Percentiles rank a stretch among this genome's conserved stretches.
Conservation (phyloP, 192 early-diverging fungal genomes). For the Cetraspora pellucida region DNA sequence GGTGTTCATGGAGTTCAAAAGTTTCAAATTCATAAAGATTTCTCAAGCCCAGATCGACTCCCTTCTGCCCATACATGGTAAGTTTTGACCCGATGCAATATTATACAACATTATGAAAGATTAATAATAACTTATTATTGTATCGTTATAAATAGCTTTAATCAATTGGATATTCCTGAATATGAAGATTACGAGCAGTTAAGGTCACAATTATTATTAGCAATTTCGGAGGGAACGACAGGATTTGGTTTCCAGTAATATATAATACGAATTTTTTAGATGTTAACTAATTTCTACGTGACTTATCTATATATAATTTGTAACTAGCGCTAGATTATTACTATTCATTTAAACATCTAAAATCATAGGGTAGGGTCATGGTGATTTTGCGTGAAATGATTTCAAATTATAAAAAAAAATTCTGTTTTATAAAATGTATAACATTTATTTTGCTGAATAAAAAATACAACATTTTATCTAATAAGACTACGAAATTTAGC, state of each 20-base stretch:
- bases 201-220: slow-evolving; percentile 77
- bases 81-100: slow-evolving; percentile 10
- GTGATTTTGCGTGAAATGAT: no score
- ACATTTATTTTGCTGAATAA: no score
- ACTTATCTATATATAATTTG: no score
- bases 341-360: no score
- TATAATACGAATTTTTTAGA: no score
- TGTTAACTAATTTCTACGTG: no score
- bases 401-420: no score
- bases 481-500: no score
- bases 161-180: slow-evolving; percentile 94
- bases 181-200: slow-evolving; percentile 92
- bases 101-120: not conserved
- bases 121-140: slow-evolving; percentile 8
- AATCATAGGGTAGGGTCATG: no score
- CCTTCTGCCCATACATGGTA: slow-evolving; percentile 98
- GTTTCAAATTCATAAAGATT: slow-evolving; percentile 99
- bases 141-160: slow-evolving; percentile 69
- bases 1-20: slow-evolving; percentile 94
- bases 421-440: no score
- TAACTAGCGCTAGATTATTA: no score
- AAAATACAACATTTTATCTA: no score
- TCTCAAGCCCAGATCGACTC: slow-evolving; percentile 78
- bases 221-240: slow-evolving; percentile 90
- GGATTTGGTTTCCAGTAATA: slow-evolving; percentile 85